Base-by-base conservation (phyloP, 2,329 filamentous ascomycete genomes). In the Verticillium dahliae region DNA sequence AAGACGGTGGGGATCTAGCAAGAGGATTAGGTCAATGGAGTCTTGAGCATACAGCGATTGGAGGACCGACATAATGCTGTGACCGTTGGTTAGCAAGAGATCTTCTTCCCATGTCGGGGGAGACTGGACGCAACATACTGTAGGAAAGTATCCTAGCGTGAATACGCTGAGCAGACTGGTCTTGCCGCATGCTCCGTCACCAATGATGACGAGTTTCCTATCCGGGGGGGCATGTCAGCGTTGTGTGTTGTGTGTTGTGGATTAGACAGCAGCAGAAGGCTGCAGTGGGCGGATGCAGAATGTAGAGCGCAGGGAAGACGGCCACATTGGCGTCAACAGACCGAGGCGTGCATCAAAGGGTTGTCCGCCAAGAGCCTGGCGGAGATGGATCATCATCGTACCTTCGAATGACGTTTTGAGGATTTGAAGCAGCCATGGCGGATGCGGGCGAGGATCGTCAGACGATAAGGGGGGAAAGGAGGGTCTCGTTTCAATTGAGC, bases 161-260 rank as follows among this genome's bases (percentile, higher is more conserved):
- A 99, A 99, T 68, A 99, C 95, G 74, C 93, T 97, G 67, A 99
- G 81, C 70, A 99, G 80, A 86, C 92, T 96, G 59, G 95, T 99
- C 82, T 99, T 99, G 71, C 95, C 95, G 78, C 95, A 99, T 69
- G 95, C 95, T 81, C 95, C 95, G 73, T 97, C 93, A 65, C 93
- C 93, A 71, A 97, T 97, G 69, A 97, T 97, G 71, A 97, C 93
- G 72, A 97, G 83, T 80, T 97, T 97, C 82, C 93, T 97, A 73
- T 56, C 18, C 6, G 9, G 45, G 45, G n/a, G 7, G 4, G 11
- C 45, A 50, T 50, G 45, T 50, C 45, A 50, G 45, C 45, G 18
- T 50, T 18, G 45, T 22, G 45, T 22, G 2, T 3, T 22, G 45
- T 18, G 45, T 22, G 45, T 22, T 7, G 18, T 22, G 45, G 6